These are phyloP conservation scores for Russula lepida DNA, from an alignment of 768 basidiomycete species.

Conservation along the genomic window DNA sequence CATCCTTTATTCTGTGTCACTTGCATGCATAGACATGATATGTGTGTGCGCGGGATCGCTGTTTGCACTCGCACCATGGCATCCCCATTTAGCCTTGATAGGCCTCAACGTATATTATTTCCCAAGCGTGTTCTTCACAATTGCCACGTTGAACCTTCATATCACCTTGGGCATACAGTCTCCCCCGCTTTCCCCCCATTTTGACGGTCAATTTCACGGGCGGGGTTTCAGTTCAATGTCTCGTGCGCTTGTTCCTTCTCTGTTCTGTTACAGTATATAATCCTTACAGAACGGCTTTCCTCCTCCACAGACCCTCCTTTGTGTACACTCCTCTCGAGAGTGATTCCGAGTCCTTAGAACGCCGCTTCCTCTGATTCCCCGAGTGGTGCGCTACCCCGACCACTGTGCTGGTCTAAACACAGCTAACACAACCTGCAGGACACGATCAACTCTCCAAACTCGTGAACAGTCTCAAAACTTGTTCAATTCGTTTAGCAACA, in stretches of 20 bases:
- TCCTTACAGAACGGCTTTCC: not conserved
- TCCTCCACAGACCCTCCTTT: not conserved
- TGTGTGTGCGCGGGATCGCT: not conserved
- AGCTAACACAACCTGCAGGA: not conserved
- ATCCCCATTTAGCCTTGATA: not conserved
- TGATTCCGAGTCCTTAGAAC: no score
- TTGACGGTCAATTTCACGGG: not conserved
- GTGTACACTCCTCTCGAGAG: not conserved
- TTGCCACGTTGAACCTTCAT: not conserved
- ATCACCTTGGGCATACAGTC: not conserved
- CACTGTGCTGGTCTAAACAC: not conserved
- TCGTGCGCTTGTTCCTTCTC: not conserved
- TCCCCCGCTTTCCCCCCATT: constrained; percentile 1
- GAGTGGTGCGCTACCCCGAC: not conserved
- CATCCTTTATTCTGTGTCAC: not conserved
- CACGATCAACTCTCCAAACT: not conserved
- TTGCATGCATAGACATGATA: not conserved
- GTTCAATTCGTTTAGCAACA: not conserved
- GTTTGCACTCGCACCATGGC: not conserved
- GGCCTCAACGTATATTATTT: not conserved
- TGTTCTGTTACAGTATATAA: constrained; percentile 2
- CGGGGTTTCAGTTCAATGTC: not conserved
- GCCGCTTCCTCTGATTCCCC: not conserved
- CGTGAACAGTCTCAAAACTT: not conserved
- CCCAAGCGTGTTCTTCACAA: not conserved